phyloP scores from a whole-genome alignment of 2,329 filamentous ascomycete genomes.

The Fusarium chlamydosporum region DNA sequence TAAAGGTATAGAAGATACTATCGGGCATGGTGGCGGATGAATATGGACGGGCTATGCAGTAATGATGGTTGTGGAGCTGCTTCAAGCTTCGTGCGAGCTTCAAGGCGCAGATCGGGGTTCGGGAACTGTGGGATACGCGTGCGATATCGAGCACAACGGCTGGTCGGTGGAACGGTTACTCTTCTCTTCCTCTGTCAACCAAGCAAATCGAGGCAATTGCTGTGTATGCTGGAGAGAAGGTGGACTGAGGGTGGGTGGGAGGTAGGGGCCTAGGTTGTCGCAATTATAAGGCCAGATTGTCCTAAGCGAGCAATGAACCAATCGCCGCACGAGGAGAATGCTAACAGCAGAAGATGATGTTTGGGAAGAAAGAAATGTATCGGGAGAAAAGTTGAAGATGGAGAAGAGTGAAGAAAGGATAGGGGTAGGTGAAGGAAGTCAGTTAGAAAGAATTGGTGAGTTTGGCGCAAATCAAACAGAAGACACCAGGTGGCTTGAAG shows the following conservation, averaged over 20 bases:
- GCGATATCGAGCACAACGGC: slow-evolving; percentile 15
- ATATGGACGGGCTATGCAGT: slow-evolving; percentile 15
- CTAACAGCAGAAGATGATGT: slow-evolving; percentile 19
- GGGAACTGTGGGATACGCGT: slow-evolving; percentile 18
- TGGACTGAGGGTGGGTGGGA: slow-evolving; percentile 29
- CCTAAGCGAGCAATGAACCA: slow-evolving; percentile 48
- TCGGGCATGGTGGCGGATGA: slow-evolving; percentile 53
- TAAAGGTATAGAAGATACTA: slow-evolving; percentile 55
- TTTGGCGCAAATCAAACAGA: slow-evolving; percentile 49
- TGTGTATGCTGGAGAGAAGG: slow-evolving; percentile 18
- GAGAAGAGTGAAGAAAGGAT: slow-evolving; percentile 41
- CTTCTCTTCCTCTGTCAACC: slow-evolving; percentile 14
- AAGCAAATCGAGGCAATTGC: slow-evolving; percentile 17
- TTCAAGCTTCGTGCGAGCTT: slow-evolving; percentile 35
- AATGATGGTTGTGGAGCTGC: slow-evolving; percentile 27
- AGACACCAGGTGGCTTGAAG: slow-evolving; percentile 55
- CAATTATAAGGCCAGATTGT: slow-evolving; percentile 55
- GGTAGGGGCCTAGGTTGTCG: slow-evolving; percentile 42
- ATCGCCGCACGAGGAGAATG: slow-evolving; percentile 38
- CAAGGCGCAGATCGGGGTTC: slow-evolving; percentile 24
- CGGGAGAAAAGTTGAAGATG: slow-evolving; percentile 26
- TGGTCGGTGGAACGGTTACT: slow-evolving; percentile 18
- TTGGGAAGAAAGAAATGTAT: slow-evolving; percentile 8
- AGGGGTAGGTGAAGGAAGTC: slow-evolving; percentile 30
- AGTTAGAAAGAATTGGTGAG: slow-evolving; percentile 40